phyloP scores from a whole-genome alignment of 495 filamentous ascomycete genomes.

The Aspergillus sclerotiicarbonarius region DNA sequence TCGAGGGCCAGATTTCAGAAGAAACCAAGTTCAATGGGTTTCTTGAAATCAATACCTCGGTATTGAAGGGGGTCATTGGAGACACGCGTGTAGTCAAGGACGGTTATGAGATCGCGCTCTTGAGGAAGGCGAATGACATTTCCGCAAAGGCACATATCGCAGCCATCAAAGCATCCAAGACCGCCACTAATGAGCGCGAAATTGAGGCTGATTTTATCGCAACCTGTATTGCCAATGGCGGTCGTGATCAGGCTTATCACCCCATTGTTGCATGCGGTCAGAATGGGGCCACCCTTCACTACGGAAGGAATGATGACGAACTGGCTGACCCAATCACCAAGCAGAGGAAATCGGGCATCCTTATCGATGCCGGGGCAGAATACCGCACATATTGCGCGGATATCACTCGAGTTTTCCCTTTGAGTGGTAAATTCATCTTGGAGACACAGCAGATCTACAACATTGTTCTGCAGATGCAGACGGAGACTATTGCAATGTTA shows the following conservation, averaged over 20 bases:
- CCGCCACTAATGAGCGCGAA: constrained; percentile 74
- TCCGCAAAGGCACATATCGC: constrained; percentile 72
- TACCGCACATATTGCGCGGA: constrained; percentile 79
- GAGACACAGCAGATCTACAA: constrained; percentile 81
- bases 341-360: constrained; percentile 65
- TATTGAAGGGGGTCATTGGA: constrained; percentile 75
- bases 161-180: constrained; percentile 63
- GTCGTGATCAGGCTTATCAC: constrained; percentile 78
- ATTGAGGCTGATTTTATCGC: constrained; percentile 76
- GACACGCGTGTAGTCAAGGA: constrained; percentile 77
- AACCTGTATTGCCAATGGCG: constrained; percentile 70
- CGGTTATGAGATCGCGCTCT: constrained; percentile 78
- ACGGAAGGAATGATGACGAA: constrained; percentile 71
- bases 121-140: constrained; percentile 79
- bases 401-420: constrained; percentile 86
- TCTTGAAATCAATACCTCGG: background rate
- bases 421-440: constrained; percentile 68
- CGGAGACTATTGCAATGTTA: constrained; percentile 65
- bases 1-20: constrained; percentile 67
- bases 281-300: constrained; percentile 83
- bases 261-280: constrained; percentile 76
- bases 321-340: constrained; percentile 42
- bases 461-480: constrained; percentile 84
- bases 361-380: constrained; percentile 84
- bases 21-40: constrained; percentile 54